phyloP scores from a whole-genome alignment of 805 yeast species.

The Lachancea fermentati region DNA sequence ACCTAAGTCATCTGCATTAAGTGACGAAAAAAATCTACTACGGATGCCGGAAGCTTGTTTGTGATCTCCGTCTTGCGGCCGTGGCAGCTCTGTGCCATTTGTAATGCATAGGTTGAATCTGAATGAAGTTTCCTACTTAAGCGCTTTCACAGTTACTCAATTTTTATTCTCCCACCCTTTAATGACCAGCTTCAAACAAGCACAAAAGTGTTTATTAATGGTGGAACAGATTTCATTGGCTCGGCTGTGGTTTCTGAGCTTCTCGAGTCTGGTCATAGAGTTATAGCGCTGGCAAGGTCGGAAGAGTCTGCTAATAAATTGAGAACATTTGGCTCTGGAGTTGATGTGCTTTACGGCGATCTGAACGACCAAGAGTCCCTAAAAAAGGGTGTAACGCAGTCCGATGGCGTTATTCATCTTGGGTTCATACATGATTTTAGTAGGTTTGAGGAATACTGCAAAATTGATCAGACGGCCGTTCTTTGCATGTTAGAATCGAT shows the following conservation, averaged over 20 bases:
- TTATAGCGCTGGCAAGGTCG: conserved; percentile 33
- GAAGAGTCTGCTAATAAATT: conserved; percentile 27
- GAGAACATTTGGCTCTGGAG: conserved; percentile 18
- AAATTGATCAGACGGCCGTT: conserved; percentile 28
- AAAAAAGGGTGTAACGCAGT: conserved; percentile 22
- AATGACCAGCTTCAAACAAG: too few relatives aligned
- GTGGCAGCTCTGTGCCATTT: too few relatives aligned
- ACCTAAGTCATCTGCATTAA: too few relatives aligned
- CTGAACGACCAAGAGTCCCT: conserved; percentile 28
- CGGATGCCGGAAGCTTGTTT: too few relatives aligned
- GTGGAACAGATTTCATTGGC: conserved; percentile 36
- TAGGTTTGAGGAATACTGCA: conserved; percentile 14
- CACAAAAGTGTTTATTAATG: conserved; percentile 35
- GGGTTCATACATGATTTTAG: conserved; percentile 34
- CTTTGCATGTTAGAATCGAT: conserved; percentile 27
- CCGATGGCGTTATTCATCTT: conserved; percentile 37
- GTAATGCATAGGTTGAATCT: too few relatives aligned
- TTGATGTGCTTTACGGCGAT: conserved; percentile 27
- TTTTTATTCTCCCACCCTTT: too few relatives aligned
- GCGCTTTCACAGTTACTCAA: too few relatives aligned
- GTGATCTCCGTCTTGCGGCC: too few relatives aligned
- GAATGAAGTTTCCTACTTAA: too few relatives aligned
- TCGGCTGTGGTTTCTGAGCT: conserved; percentile 19
- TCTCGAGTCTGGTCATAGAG: conserved; percentile 22
- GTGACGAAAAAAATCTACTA: too few relatives aligned